Evolutionary conservation across 768 basidiomycete genomes (phyloP), one percentile per base, ranked within the genome.

Genomic region (Mycena vulgaris): DNA sequence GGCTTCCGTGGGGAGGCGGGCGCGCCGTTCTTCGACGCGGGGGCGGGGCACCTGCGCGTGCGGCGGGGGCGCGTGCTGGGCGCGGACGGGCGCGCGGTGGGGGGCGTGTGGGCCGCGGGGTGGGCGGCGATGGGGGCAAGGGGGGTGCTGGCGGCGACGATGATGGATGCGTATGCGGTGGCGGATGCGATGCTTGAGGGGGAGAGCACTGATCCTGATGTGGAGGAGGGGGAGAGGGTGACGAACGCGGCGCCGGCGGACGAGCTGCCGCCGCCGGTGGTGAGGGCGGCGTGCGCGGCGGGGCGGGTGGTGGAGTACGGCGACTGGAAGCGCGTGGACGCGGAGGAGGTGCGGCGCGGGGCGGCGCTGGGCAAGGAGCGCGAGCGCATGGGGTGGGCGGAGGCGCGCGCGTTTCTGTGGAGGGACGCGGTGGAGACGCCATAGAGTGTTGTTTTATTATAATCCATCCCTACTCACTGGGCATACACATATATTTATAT

Each of bases 111-210:
- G 77, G 93, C 95, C 1, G 92, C 94, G 1, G 97, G 97, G 13
- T 99, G 98, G 98, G 92, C 95, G 2, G 92, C 95, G 2, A 90
- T 89, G 4, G 97, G 97, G 39, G 96, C 98, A 0, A 92, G 89
- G 60, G 97, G 97, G 13, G 96, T 99, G 16, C 85, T 99, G 51
- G 96, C 95, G 2, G 86, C 92, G 4, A 98, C 98, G 37, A 96
- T 99, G 96, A 90, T 95, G 80, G 88, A 98, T 77, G 94, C 97
- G 25, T 95, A 96, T 77, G 86, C 87, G 3, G 90, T 95, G 3
- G 92, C 94, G 2, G 90, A 93, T 42, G 83, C 87, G 0, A 88
- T 98, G 60, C 70, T 95, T 1, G 80, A n/a, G n/a, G n/a, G n/a
- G n/a, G n/a, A n/a, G n/a, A n/a, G n/a, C n/a, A n/a, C n/a, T n/a